Evolutionary conservation across 2,329 filamentous ascomycete genomes (phyloP), one percentile per base, ranked within the genome.

Genomic region (Cladosporium oxysporum): DNA sequence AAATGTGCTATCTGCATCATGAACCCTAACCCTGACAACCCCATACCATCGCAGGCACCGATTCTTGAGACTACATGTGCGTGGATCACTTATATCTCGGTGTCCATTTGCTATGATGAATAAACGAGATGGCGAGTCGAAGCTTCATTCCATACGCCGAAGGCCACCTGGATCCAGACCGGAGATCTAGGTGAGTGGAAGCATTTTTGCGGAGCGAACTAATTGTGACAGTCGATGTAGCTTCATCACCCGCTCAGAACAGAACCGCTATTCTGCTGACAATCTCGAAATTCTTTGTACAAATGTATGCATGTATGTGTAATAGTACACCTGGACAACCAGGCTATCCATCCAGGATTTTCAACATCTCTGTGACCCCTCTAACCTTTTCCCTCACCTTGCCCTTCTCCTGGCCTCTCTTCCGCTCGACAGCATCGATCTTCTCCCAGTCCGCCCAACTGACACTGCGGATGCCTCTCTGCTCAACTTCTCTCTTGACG

Each of bases 371-470:
- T 53, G 79, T 77, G 0, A 87, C 82, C 65, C 79, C 81, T 8
- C 76, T 78, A 71, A 88, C 84, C 76, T 90, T 90, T 77, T 94
- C 91, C 70, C 95, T 86, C 72, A 88, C 85, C 77, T 97, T 98
- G 0, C 93, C 93, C 62, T 80, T 83, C 57, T 76, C 76, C 67
- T 82, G 78, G 0, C 95, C 95, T 58, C 83, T 84, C 65, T 86
- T 81, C 71, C 83, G 87, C 79, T 99, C 95, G 3, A 84, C 88
- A n/a, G 79, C 78, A 77, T 99, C 93, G 69, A 99, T 97, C 69
- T 81, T 88, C 77, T 87, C 82, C 95, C 95, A 99, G 71, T 96
- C 91, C 28, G 86, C 78, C 95, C 95, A 99, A 58, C 83, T 87
- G 21, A 97, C 89, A 16, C 87, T 84, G 63, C 83, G 83, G 4